Conservation (phyloP, 2,329 filamentous ascomycete species). For the Ilyonectria robusta region DNA sequence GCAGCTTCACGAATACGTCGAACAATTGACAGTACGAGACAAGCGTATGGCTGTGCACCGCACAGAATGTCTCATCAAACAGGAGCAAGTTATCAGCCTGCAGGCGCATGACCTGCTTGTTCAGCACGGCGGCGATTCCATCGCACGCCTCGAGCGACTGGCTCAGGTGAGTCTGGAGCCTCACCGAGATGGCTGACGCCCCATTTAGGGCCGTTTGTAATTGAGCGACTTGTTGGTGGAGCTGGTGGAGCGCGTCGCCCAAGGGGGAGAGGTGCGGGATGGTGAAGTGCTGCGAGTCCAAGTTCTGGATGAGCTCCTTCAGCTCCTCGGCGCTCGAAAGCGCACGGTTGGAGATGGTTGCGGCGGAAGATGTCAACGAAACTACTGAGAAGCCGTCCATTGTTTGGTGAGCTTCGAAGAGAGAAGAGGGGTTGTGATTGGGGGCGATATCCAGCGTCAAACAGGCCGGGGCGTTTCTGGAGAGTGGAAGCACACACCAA, state of each 20-base stretch:
- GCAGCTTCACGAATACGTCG: constrained; percentile 38
- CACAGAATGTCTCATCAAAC: constrained; percentile 47
- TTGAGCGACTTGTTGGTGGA: constrained; percentile 44
- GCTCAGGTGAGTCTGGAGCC: constrained; percentile 48
- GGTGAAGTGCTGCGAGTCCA: constrained; percentile 29
- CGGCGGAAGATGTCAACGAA: constrained; percentile 51
- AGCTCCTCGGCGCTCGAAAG: constrained; percentile 50
- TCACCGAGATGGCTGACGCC: constrained; percentile 47
- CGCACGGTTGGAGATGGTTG: constrained; percentile 50
- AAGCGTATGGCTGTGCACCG: constrained; percentile 43
- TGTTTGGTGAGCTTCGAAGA: neutral
- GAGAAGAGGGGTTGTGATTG: neutral
- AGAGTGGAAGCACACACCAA: constrained; percentile 1
- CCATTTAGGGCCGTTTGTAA: constrained; percentile 46
- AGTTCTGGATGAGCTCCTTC: constrained; percentile 42
- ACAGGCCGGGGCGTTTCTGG: constrained; percentile 1
- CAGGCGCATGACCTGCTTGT: constrained; percentile 54
- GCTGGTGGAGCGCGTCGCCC: constrained; percentile 43
- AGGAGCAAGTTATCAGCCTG: constrained; percentile 41
- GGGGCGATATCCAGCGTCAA: constrained; percentile 9
- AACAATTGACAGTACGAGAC: constrained; percentile 46
- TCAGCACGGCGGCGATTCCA: constrained; percentile 46
- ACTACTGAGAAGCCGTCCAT: constrained; percentile 55
- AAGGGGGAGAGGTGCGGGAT: constrained; percentile 42
- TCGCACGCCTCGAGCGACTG: constrained; percentile 50